Conservation (phyloP, 768 basidiomycete species). For the Chalciporus chontae region DNA sequence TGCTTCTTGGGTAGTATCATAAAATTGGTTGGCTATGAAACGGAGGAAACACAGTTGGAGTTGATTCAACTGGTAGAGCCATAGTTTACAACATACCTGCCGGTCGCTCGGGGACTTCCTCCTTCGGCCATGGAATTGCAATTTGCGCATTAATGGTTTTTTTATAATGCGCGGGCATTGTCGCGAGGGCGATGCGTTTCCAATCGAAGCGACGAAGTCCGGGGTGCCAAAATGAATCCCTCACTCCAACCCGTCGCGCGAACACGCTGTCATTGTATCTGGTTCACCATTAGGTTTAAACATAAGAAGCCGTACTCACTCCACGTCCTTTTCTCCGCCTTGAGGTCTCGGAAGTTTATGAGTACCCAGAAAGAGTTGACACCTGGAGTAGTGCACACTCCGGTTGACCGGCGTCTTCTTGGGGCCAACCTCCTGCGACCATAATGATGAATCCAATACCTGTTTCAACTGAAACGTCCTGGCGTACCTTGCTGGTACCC, state of each 20-base stretch:
- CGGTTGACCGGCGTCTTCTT: conserved; percentile 26
- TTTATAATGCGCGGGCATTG: conserved; percentile 51
- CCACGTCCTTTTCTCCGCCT: conserved; percentile 36
- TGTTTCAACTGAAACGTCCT: not conserved
- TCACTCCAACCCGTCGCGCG: conserved; percentile 65
- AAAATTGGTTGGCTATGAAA: conserved; percentile 36
- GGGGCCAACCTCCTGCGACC: conserved; percentile 16
- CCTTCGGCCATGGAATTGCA: conserved; percentile 69
- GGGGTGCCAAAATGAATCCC: conserved; percentile 57
- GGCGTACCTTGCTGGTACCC: conserved; percentile 32
- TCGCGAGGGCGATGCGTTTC: conserved; percentile 68
- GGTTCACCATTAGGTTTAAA: not conserved
- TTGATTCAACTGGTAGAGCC: not conserved
- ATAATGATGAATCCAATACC: conserved; percentile 1
- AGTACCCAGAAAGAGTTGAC: conserved; percentile 72
- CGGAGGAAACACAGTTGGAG: not conserved
- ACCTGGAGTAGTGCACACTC: conserved; percentile 70
- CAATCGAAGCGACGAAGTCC: conserved; percentile 59
- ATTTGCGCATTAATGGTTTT: conserved; percentile 33
- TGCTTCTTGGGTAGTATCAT: conserved; percentile 61
- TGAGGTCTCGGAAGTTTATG: conserved; percentile 36
- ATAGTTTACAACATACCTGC: conserved; percentile 16
- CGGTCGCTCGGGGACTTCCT: conserved; percentile 37
- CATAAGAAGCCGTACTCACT: conserved; percentile 38
- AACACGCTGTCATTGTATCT: conserved; percentile 54